These are phyloP conservation scores for Arthrobotrys pseudoclavata DNA, from an alignment of 2,329 filamentous ascomycete genomes.

Conservation along the genomic window DNA sequence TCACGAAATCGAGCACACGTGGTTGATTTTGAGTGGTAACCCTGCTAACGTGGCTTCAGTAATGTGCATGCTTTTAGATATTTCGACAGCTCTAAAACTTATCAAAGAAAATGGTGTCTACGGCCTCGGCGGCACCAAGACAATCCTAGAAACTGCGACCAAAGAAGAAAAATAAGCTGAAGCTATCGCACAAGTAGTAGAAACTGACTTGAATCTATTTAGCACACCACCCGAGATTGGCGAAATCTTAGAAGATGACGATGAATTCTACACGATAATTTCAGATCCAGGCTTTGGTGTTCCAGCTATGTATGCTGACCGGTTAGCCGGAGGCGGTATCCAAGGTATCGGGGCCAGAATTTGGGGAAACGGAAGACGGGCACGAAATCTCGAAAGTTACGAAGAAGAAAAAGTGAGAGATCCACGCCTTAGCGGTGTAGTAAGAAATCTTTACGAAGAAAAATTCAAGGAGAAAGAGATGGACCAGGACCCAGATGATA, in stretches of 20 bases:
- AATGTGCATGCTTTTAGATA: neutral
- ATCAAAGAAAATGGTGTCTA: neutral
- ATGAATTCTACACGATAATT: neutral
- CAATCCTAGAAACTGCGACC: neutral
- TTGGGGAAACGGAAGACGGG: neutral
- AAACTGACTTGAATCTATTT: neutral
- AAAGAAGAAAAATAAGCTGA: neutral
- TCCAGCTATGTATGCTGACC: neutral
- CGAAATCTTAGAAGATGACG: neutral
- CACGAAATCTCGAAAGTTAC: neutral
- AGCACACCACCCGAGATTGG: neutral
- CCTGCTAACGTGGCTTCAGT: neutral
- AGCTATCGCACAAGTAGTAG: neutral
- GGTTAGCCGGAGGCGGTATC: neutral
- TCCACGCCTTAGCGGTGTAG: neutral
- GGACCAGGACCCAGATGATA: conserved; percentile 3
- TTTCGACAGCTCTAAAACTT: neutral
- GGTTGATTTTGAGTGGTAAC: neutral
- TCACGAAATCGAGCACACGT: neutral
- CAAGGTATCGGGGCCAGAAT: neutral
- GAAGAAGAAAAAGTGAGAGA: conserved; percentile 18
- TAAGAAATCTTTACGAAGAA: conserved; percentile 7
- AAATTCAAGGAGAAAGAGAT: conserved; percentile 13
- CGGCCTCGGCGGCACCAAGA: neutral
- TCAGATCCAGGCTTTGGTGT: neutral